Conservation (phyloP, 2,329 filamentous ascomycete species). For the Fusarium setosum region DNA sequence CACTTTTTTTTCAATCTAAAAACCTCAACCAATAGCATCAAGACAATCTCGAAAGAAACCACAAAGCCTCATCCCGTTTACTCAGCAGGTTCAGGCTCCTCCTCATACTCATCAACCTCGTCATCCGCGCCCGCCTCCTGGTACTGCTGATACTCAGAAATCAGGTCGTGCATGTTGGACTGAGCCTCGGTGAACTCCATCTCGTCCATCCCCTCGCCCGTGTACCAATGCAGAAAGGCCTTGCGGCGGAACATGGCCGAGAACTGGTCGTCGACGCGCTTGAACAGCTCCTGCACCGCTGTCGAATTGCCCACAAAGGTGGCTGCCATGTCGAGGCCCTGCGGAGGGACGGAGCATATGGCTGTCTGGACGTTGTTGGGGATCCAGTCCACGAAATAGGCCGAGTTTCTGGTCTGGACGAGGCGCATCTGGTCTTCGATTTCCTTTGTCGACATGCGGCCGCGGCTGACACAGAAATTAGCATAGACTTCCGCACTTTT, state of each 20-base stretch:
- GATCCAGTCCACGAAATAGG: constrained; percentile 99
- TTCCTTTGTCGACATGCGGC: constrained; percentile 99
- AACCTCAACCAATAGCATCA: background rate
- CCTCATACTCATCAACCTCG: constrained; percentile 91
- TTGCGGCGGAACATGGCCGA: constrained; percentile 99
- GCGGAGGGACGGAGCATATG: constrained; percentile 97
- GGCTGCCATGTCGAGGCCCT: constrained; percentile 98
- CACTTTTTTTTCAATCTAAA: background rate
- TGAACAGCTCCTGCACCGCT: constrained; percentile 99
- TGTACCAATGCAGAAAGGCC: constrained; percentile 99
- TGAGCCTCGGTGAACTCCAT: constrained; percentile 99
- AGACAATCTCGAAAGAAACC: background rate
- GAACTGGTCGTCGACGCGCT: constrained; percentile 99
- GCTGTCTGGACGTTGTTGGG: constrained; percentile 99
- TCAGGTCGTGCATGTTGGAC: constrained; percentile 99
- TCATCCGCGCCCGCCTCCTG: constrained; percentile 98
- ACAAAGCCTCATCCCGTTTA: background rate
- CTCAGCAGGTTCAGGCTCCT: constrained; percentile 42
- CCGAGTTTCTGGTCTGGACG: constrained; percentile 99
- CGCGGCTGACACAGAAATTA: constrained; percentile 72
- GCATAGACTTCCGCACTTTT: background rate
- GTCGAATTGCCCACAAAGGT: constrained; percentile 99
- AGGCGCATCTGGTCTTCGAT: constrained; percentile 99
- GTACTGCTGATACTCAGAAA: constrained; percentile 99
- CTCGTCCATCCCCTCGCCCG: constrained; percentile 99